Conservation (phyloP, 495 filamentous ascomycete species). For the Aspergillus sclerotioniger region DNA sequence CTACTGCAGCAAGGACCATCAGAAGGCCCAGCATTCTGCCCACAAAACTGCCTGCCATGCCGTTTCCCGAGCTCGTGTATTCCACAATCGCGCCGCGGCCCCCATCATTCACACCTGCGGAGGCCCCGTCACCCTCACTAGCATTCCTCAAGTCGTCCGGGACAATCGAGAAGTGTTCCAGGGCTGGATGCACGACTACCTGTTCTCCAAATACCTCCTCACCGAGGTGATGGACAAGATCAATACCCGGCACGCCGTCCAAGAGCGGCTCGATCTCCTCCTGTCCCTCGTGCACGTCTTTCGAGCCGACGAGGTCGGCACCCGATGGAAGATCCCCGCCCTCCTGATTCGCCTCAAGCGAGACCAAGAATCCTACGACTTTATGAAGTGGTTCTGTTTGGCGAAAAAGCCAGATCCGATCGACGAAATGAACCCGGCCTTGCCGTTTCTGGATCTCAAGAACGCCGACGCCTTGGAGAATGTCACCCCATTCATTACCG, state of each 20-base stretch:
- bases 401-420: constrained; percentile 20
- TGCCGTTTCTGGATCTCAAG: constrained; percentile 29
- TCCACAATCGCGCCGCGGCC: constrained; percentile 27
- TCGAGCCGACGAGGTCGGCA: constrained; percentile 45
- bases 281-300: background rate
- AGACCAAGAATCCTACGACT: constrained; percentile 57
- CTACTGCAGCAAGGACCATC: constrained; percentile 50
- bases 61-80: constrained; percentile 24
- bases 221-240: background rate
- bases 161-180: background rate
- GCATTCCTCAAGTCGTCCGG: background rate
- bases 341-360: constrained; percentile 44
- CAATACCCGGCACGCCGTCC: background rate
- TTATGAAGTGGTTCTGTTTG: constrained; percentile 48
- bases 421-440: constrained; percentile 35
- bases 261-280: background rate
- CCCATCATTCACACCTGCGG: background rate
- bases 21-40: constrained; percentile 30
- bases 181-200: background rate
- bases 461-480: constrained; percentile 28
- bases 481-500: background rate
- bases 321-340: constrained; percentile 38
- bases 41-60: constrained; percentile 45
- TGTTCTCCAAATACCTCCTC: background rate
- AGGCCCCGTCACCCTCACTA: background rate